Evolutionary conservation across 192 early-diverging fungal species (phyloP), one percentile per base, ranked within the genome.

Genomic region (Martensiomyces pterosporus): DNA sequence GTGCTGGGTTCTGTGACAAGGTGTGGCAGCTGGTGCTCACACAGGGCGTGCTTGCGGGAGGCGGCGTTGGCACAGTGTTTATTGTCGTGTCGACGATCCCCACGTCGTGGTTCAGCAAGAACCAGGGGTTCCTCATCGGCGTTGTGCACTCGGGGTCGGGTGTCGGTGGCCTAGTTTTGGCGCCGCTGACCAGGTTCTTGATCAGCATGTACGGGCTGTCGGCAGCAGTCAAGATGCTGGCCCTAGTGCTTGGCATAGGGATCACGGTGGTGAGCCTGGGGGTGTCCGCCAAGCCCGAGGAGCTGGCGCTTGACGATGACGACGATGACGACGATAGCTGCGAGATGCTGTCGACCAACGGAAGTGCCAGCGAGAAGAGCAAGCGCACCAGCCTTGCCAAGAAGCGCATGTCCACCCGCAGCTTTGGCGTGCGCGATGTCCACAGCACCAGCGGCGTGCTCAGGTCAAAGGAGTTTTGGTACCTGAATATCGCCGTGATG

Each of bases 381-480:
- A 66, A 66, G 38, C 40, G 55, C 4, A 57, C 49, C 29, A 57
- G 51, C 4, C 42, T 66, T 9, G 70, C 70, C 25, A 74, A 74
- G 55, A 74, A 74, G 59, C 70, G 70, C 58, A 66, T 66, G 63
- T 74, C 70, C 3, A 59, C 62, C 26, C 70, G 70, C 46, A 74
- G 70, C 55, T 74, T 74, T 74, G 70, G 70, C 17, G 70, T 74
- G 22, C 70, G 70, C 4, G 58, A 74, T 24, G 70, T 74, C 50
- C 70, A 66, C 35, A 57, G 64, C 33, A 74, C 70, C 0, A 36
- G 55, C 24, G 70, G 58, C 0, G 70, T 74, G 18, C 64, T 74
- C 4, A 47, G 64, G 25, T 74, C 70, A 33, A 56, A 65, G 10
- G 70, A 74, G 70, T 74, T 74, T 13, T 74, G 70, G 70, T 74